Evolutionary conservation across 2,329 filamentous ascomycete genomes (phyloP).

Genomic region (Talaromyces sp.): DNA sequence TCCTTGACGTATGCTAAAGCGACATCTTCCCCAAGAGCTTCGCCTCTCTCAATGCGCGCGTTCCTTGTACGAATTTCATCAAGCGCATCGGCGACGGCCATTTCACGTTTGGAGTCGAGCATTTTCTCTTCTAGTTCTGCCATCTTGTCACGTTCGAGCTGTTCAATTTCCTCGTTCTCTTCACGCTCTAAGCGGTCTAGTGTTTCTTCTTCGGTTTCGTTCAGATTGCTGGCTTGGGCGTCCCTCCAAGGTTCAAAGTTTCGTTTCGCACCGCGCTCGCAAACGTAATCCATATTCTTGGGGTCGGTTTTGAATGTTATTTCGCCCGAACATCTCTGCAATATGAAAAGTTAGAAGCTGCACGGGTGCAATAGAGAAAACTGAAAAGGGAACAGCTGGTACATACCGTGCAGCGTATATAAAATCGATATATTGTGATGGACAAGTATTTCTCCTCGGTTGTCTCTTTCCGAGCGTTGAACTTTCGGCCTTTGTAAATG

Average conservation of each 20-base stretch:
- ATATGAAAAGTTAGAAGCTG: not conserved
- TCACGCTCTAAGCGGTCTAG: constrained; percentile 78
- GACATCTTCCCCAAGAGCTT: constrained; percentile 58
- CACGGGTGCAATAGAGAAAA: not conserved
- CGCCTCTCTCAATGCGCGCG: constrained; percentile 74
- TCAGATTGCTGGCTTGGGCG: constrained; percentile 49
- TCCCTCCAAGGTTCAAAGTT: constrained; percentile 91
- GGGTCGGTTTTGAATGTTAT: constrained; percentile 95
- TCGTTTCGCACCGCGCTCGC: constrained; percentile 75
- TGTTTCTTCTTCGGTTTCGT: constrained; percentile 83
- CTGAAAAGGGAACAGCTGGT: not conserved
- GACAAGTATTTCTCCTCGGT: constrained; percentile 84
- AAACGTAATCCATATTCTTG: constrained; percentile 82
- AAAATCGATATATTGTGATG: constrained; percentile 85
- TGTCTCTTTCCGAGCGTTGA: constrained; percentile 91
- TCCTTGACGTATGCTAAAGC: constrained; percentile 53
- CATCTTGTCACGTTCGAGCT: constrained; percentile 84
- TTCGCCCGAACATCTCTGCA: constrained; percentile 52
- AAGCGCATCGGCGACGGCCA: constrained; percentile 91
- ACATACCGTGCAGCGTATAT: constrained; percentile 84
- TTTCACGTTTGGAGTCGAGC: constrained; percentile 84
- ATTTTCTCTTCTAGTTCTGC: constrained; percentile 92
- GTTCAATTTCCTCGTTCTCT: constrained; percentile 57
- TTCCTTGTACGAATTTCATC: constrained; percentile 93
- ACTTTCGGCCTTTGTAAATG: constrained; percentile 90